Evolutionary conservation across 2,329 filamentous ascomycete species (phyloP).

Genomic region (Neopestalotiopsis sp.): DNA sequence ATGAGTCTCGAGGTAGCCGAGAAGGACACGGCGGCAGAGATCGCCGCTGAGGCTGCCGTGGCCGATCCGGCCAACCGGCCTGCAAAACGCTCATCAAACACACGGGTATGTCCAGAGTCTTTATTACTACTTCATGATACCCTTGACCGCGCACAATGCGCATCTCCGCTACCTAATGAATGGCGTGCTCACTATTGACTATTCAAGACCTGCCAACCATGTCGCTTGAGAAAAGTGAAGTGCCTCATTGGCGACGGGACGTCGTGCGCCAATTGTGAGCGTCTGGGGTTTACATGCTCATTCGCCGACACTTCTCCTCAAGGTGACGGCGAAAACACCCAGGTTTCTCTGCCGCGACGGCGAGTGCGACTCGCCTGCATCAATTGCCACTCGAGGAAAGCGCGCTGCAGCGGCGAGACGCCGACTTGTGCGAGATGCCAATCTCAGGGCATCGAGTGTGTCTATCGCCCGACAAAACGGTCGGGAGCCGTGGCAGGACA

Average conservation of each 20-base stretch:
- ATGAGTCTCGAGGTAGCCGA: conserved; percentile 40
- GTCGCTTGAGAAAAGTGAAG: conserved; percentile 55
- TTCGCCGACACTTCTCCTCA: conserved; percentile 53
- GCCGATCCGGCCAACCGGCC: conserved; percentile 37
- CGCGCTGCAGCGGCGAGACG: conserved; percentile 61
- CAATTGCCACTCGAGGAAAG: conserved; percentile 63
- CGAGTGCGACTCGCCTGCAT: conserved; percentile 62
- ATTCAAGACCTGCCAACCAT: conserved; percentile 22
- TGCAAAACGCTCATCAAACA: conserved; percentile 41
- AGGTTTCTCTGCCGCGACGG: conserved; percentile 53
- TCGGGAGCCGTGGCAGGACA: conserved; percentile 32
- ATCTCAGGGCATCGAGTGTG: conserved; percentile 58
- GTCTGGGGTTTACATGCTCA: conserved; percentile 61
- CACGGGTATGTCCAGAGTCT: conserved; percentile 47
- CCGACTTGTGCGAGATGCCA: conserved; percentile 59
- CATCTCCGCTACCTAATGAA: conserved; percentile 7
- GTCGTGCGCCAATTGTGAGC: conserved; percentile 62
- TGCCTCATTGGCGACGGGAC: conserved; percentile 57
- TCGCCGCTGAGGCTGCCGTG: conserved; percentile 37
- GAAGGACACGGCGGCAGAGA: conserved; percentile 39
- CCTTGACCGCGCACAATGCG: background rate
- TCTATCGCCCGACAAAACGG: conserved; percentile 38
- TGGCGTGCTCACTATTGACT: conserved; percentile 12
- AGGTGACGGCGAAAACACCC: conserved; percentile 39
- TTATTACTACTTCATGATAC: conserved; percentile 42